Base-by-base conservation (phyloP, 805 yeast species). In the Candida ficus region DNA sequence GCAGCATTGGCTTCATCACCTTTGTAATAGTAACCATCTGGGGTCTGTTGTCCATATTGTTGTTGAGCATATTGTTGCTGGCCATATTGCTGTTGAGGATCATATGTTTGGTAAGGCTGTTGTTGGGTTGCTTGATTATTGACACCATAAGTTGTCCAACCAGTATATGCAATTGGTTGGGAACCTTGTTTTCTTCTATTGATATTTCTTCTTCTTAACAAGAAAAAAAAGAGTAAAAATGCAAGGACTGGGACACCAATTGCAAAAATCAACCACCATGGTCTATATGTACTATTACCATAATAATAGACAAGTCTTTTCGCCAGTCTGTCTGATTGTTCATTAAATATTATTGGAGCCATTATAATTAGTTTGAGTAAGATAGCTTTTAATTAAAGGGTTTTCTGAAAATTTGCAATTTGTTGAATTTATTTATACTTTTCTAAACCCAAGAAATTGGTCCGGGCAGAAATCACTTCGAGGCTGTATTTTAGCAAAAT, bases 261-360 rank as follows among this genome's bases (percentile, higher is more conserved):
- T 9, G 44, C 39, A 37, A 52, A 46, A 21, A 46, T 44, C 7
- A 52, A 31, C 49, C 50, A 52, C 56, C 56, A 52, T 9, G 46
- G 48, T 14, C 45, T 36, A 13, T 32, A 5, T 13, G 33, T 9
- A 9, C 33, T 29, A 3, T 16, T 10, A 18, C 37, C 29, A 33
- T 25, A 19, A 17, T 43, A 41, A 21, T 41, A 39, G 12, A 17
- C 17, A 7, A 9, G 2, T 30, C 18, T 32, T 17, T 23, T 37
- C n/a, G 14, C 14, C 6, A 37, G 9, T 29, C 8, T 13, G 7
- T 25, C 26, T 11, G 28, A 5, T 11, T 4, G 11, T 4, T 16
- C 17, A n/a, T 25, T 12, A 17, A 19, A 25, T 8, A 19, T 14
- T 6, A 35, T 19, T 7, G 38, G 25, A 14, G 38, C 32, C 30